These are phyloP conservation scores for Calendula officinalis DNA, from an alignment of 129 eudicot genomes.

Conservation along the genomic window DNA sequence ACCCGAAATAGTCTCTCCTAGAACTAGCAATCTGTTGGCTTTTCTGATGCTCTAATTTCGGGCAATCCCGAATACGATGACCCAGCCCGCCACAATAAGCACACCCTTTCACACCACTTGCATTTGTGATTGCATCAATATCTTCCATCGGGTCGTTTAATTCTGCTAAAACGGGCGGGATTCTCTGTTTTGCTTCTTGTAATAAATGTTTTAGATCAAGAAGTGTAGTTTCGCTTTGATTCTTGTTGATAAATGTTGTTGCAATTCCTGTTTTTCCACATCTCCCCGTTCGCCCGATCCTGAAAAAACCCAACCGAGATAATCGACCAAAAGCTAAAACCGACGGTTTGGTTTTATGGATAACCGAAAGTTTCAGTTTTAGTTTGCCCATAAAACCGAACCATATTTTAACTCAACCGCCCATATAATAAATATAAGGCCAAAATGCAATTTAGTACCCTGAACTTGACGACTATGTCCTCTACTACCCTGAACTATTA, in stretches of 20 bases:
- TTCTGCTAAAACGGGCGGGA: conserved; percentile 78
- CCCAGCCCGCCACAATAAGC: conserved; percentile 89
- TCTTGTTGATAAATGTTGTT: conserved; percentile 74
- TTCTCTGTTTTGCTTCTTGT: conserved; percentile 83
- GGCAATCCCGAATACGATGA: conserved; percentile 67
- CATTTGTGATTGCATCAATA: conserved; percentile 51
- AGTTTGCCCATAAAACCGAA: too few relatives aligned
- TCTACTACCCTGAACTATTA: too few relatives aligned
- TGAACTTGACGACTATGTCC: too few relatives aligned
- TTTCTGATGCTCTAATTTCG: conserved; percentile 74
- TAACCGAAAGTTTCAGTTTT: too few relatives aligned
- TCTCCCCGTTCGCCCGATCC: conserved; percentile 83
- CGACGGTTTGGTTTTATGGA: too few relatives aligned
- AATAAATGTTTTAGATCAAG: conserved; percentile 79
- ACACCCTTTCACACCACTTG: conserved; percentile 83
- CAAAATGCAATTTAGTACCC: too few relatives aligned
- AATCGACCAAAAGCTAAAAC: too few relatives aligned
- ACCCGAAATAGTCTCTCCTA: conserved; percentile 77
- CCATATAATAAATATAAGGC: too few relatives aligned
- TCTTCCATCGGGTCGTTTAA: conserved; percentile 74
- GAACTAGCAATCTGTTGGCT: conserved; percentile 64
- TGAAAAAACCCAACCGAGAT: too few relatives aligned
- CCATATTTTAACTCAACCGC: too few relatives aligned
- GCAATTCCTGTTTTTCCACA: conserved; percentile 91
- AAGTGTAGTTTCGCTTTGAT: conserved; percentile 78